Evolutionary conservation across 345 rosid genomes (phyloP).

Genomic region (Lepidium sativum): DNA sequence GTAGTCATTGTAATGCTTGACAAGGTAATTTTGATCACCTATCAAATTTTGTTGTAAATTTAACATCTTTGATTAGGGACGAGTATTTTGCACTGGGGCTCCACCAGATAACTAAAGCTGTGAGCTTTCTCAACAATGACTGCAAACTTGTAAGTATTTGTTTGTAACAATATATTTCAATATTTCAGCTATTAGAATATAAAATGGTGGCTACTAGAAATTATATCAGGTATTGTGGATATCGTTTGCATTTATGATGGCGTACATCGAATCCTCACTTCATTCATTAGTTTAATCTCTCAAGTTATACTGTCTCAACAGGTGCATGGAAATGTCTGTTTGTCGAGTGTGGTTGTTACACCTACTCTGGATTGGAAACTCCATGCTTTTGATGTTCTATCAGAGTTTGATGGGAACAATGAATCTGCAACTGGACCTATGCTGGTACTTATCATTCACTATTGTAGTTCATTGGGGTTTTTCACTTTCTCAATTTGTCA

Average conservation of each 20-base stretch:
- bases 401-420: constrained; percentile 88
- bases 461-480: not conserved
- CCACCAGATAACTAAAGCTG: constrained; percentile 90
- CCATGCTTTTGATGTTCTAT: constrained; percentile 94
- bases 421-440: constrained; percentile 78
- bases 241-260: not conserved
- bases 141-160: constrained; percentile 81
- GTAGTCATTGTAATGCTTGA: not conserved
- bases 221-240: not conserved
- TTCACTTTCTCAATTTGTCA: not conserved
- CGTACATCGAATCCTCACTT: not conserved
- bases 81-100: constrained; percentile 96
- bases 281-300: not conserved
- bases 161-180: not conserved
- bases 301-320: constrained; percentile 20
- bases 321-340: constrained; percentile 97
- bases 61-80: constrained; percentile 48
- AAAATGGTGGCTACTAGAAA: not conserved
- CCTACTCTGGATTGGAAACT: constrained; percentile 98
- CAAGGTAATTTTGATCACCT: not conserved
- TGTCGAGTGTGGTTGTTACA: constrained; percentile 91
- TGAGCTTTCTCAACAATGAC: constrained; percentile 96
- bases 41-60: not conserved
- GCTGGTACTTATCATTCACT: constrained; percentile 60
- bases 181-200: not conserved